Evolutionary conservation across 2,329 filamentous ascomycete species (phyloP).

Genomic region (Fonsecaea pedrosoi): DNA sequence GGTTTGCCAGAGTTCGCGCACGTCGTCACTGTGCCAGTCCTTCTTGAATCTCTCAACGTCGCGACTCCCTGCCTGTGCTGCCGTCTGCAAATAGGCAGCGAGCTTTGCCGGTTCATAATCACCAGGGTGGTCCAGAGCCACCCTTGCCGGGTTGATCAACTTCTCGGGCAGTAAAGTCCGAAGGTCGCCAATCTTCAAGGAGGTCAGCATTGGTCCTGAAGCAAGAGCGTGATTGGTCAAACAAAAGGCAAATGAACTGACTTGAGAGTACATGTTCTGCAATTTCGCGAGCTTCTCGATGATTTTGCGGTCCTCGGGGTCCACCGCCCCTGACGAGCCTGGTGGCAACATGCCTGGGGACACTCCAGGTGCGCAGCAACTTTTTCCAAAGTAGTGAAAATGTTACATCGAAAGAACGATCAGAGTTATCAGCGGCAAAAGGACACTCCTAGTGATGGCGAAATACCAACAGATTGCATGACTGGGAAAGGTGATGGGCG

Average conservation of each 20-base stretch:
- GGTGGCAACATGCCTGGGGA: constrained; percentile 13
- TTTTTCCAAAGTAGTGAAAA: not conserved
- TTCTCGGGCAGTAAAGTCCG: constrained; percentile 50
- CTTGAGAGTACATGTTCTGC: constrained; percentile 38
- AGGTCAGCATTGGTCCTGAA: constrained; percentile 21
- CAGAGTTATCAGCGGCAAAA: not conserved
- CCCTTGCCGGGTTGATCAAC: constrained; percentile 49
- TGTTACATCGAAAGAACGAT: not conserved
- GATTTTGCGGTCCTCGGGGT: constrained; percentile 37
- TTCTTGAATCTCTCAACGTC: constrained; percentile 50
- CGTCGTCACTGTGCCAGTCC: constrained; percentile 50
- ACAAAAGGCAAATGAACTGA: constrained; percentile 18
- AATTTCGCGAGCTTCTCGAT: constrained; percentile 38
- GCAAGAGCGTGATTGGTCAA: constrained; percentile 3
- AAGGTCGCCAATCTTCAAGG: constrained; percentile 50
- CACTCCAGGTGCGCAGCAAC: not conserved
- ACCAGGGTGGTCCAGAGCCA: constrained; percentile 47
- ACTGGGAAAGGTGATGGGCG: not conserved
- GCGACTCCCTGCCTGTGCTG: constrained; percentile 46
- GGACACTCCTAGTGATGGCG: not conserved
- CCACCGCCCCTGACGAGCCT: constrained; percentile 14
- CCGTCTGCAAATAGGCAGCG: constrained; percentile 45
- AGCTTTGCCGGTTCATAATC: constrained; percentile 47
- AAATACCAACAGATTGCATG: not conserved
- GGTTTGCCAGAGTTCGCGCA: constrained; percentile 49